Base-by-base conservation (phyloP, 306 rosid genomes). In the Cucurbita maxima region DNA sequence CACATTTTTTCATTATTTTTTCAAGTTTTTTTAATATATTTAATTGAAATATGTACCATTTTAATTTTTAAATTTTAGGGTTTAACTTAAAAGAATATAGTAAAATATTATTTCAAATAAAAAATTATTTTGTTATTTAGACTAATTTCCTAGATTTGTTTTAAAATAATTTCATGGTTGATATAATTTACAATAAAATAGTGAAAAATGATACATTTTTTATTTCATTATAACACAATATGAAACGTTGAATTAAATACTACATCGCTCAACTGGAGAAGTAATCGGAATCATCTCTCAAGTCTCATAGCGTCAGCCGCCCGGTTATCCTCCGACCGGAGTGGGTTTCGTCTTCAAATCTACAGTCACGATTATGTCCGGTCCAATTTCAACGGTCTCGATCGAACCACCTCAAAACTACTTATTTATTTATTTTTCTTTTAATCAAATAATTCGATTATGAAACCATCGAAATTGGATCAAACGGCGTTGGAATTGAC, bases 211-310 rank as follows among this genome's bases (percentile, higher is more conserved):
- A 61, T 34, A 14, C 20, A 58, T 22, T 58, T 4, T 18, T 55
- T 8, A 19, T 41, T 41, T 41, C 38, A 58, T 22, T 19, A 56
- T 10, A 11, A 30, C 62, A 36, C 62, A 36, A 63, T 2, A 68
- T 11, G 57, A 44, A 22, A 4, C 55, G 47, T 68, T 68, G 18
- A 68, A 47, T 47, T 68, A 47, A 68, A 68, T 20, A 47, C 22
- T 22, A 22, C 73, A 69, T 20, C 43, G 73, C 73, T 69, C 73
- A 9, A 69, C 73, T 48, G 43, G 73, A 69, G 73, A 48, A 69
- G 22, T 16, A 48, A 69, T 7, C 43, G 57, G 20, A 48, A 69
- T 69, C 73, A 47, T 69, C 58, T 69, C 73, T 48, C 73, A 13
- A 69, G 73, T 69, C 56, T 69, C 73, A 69, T 69, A 25, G 73